phyloP scores from a whole-genome alignment of 441 rosid species.

The Gossypium schwendimanii region DNA sequence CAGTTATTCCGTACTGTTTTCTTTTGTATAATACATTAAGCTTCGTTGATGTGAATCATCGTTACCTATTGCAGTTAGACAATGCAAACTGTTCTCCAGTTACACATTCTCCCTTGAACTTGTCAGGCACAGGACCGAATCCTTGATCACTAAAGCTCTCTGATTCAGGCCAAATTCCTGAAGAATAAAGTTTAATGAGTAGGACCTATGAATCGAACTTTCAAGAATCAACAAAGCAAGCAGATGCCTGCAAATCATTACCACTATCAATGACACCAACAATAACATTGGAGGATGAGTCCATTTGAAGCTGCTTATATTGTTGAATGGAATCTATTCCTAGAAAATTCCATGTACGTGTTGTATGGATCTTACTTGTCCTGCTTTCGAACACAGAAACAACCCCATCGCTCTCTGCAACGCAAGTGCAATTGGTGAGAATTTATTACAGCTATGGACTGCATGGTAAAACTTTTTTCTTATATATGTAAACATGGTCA shows the following conservation, averaged over 20 bases:
- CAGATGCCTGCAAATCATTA: constrained; percentile 11
- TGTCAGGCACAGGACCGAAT: constrained; percentile 35
- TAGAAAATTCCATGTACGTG: constrained; percentile 50
- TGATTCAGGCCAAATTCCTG: constrained; percentile 50
- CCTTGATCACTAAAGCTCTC: constrained; percentile 37
- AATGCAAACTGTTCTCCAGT: constrained; percentile 34
- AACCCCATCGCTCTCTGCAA: constrained; percentile 29
- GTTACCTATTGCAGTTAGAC: constrained; percentile 34
- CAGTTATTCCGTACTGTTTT: background rate
- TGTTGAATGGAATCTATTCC: constrained; percentile 26
- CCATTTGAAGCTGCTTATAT: constrained; percentile 17
- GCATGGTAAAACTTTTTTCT: background rate
- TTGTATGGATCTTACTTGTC: constrained; percentile 38
- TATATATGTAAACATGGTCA: background rate
- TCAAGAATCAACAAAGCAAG: background rate
- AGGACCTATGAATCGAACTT: background rate
- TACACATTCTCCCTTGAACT: constrained; percentile 41
- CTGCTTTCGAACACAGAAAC: constrained; percentile 41
- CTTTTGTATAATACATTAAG: background rate
- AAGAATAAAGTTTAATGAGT: background rate
- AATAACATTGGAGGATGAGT: constrained; percentile 22
- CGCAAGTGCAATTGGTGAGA: background rate
- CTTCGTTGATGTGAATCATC: background rate
- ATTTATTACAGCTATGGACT: background rate
- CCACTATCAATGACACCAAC: constrained; percentile 48